phyloP scores from a whole-genome alignment of 1,284 basidiomycete species.

The Filobasidium uniguttulatum region DNA sequence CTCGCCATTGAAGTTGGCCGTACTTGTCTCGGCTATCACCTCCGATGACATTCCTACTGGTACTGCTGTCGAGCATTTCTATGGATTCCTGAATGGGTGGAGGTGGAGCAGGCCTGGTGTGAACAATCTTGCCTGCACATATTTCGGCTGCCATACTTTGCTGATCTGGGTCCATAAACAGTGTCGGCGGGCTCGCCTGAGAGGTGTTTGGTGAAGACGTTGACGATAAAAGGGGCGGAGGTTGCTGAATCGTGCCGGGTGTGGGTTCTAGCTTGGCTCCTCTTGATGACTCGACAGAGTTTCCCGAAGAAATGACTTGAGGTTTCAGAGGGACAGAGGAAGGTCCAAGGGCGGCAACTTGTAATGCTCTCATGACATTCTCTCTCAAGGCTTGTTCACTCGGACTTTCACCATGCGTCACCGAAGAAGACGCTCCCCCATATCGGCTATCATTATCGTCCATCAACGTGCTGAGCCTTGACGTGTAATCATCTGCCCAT shows the following conservation, averaged over 20 bases:
- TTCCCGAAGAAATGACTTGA: not conserved
- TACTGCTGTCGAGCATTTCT: too few species aligned
- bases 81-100: not conserved
- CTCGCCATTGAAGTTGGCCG: too few species aligned
- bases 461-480: not conserved
- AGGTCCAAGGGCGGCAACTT: not conserved
- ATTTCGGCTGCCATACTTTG: not conserved
- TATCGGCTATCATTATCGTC: too few species aligned
- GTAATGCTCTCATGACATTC: not conserved
- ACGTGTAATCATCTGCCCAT: not conserved
- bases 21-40: too few species aligned
- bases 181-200: too few species aligned
- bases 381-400: not conserved
- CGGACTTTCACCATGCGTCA: too few species aligned
- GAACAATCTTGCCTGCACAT: not conserved
- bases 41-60: too few species aligned
- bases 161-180: slow-evolving; percentile 1
- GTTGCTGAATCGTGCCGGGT: too few species aligned
- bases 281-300: too few species aligned
- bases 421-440: too few species aligned
- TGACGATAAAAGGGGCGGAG: too few species aligned
- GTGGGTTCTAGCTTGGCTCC: not conserved
- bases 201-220: too few species aligned
- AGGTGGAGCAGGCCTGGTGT: not conserved
- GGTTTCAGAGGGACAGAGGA: not conserved